These are phyloP conservation scores for Picochlorum sp. DNA, from an alignment of 139 green algal genomes.

Conservation along the genomic window DNA sequence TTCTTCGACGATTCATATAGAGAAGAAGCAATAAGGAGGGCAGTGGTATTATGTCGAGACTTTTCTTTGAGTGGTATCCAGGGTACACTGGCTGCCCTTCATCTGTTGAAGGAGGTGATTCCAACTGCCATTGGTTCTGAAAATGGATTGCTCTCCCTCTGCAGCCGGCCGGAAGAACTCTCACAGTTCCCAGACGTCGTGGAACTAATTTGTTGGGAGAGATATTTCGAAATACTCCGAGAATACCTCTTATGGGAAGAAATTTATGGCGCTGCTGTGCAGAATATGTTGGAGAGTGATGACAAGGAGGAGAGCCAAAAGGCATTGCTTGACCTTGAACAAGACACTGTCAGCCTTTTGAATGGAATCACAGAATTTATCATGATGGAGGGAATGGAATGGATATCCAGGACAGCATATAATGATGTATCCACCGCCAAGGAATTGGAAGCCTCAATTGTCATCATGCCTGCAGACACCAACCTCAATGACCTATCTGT, in stretches of 20 bases:
- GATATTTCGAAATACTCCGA: conserved; percentile 16
- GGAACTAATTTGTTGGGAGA: conserved; percentile 16
- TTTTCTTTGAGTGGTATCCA: conserved; percentile 24
- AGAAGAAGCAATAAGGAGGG: conserved; percentile 7
- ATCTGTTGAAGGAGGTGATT: conserved; percentile 25
- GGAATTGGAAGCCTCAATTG: no score
- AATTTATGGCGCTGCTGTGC: conserved; percentile 7
- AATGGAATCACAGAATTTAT: conserved; percentile 5
- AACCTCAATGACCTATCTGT: no score
- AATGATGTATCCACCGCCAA: no score
- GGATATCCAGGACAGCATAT: no score
- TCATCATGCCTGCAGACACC: no score
- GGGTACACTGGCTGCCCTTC: conserved; percentile 8
- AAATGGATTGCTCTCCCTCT: not conserved
- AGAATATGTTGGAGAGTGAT: conserved; percentile 6
- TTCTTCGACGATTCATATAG: conserved; percentile 12
- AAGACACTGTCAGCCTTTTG: conserved; percentile 16
- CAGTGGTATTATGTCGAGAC: conserved; percentile 31
- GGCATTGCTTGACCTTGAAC: conserved; percentile 9
- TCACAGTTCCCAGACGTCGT: not conserved
- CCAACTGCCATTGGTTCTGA: conserved; percentile 8
- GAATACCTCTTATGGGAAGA: conserved; percentile 26
- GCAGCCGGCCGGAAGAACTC: not conserved
- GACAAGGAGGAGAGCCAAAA: not conserved
- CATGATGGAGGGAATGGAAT: no score